Base-by-base conservation (phyloP, 768 basidiomycete species). In the Hysterangium stoloniferum region DNA sequence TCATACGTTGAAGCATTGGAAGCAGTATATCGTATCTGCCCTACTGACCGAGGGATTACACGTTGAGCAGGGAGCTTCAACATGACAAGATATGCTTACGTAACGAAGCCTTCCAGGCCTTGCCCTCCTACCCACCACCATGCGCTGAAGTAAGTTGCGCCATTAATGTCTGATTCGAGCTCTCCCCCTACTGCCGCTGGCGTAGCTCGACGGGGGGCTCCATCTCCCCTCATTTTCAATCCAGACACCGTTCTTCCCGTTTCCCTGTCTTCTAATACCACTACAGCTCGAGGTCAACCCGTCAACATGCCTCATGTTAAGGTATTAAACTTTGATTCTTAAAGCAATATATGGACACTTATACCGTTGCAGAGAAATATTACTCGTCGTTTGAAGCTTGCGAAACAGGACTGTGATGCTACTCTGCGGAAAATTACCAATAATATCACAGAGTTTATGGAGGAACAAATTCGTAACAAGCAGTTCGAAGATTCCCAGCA, bases 391-490 rank as follows among this genome's bases (percentile, higher is more conserved):
- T 81, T 98, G 67, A 86, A 83, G 71, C 86, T 85, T 3, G 93
- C 95, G 52, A 98, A 99, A 73, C 80, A 87, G 45, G 88, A 89
- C 57, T 99, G 95, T 74, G 92, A 99, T 78, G 88, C 87, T 73
- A 92, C 96, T 67, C 80, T 99, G 7, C 83, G 85, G 62, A 85
- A 91, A 62, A 87, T 97, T 63, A 91, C 94, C 53, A 84, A 89
- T 68, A 89, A 83, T 54, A 93, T 99, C 72, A 95, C 95, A 56
- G 68, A 81, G 33, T 97, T 92, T 68, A 95, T 96, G 58, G 95
- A 99, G 70, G 86, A 92, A 62, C 52, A 36, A 44, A 61, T 48
- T 24, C 56, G 41, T 48, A 43, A 42, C 25, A 38, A 44, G 37
- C 57, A 53, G 62, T 64, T 62, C 29, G 72, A 74, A 48, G 80